Evolutionary conservation across 1,139 yeast genomes (phyloP), one percentile per base, ranked within the genome.

Genomic region (Nakaseomyces delphensis): DNA sequence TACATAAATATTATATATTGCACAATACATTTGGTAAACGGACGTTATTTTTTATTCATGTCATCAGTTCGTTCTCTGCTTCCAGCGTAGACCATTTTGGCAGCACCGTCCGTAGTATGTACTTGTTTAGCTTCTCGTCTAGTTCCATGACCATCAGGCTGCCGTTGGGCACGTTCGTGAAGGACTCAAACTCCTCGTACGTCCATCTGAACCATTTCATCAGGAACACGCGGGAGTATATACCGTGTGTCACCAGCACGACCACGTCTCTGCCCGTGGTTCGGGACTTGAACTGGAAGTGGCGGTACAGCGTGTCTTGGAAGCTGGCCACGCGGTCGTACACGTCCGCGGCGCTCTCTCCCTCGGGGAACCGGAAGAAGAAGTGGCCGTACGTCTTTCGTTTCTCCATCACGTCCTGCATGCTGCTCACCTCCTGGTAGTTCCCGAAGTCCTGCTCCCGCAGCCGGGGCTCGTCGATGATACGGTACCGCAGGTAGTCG

Each of bases 121-220:
- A 79, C 46, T 72, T 67, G 23, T 70, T 70, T 0, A 66, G 62
- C 2, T 65, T 66, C 11, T 62, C 65, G 38, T 68, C 64, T 45
- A 72, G 69, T 57, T 83, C 85, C 94, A 87, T 83, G 28, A 82
- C 73, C 35, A 87, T 68, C 58, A 83, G 80, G 50, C 80, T 77
- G 55, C 96, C 89, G 61, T 87, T 93, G 0, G 87, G 87, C 14
- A 87, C 77, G 59, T 87, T 87, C 45, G 82, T 73, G 50, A 87
- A 69, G 36, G 80, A 71, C 63, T 87, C 96, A 63, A 86, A 87
- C 62, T 81, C 79, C 60, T 87, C 96, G 57, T 82, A 89, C 2
- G 83, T 73, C 96, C 96, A 87, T 45, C 95, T 68, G 59, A 79
- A 87, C 96, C 96, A 81, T 56, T 86, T 83, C 91, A 87, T 86